Conservation (phyloP, 2,329 filamentous ascomycete species). For the Aureobasidium sp. region DNA sequence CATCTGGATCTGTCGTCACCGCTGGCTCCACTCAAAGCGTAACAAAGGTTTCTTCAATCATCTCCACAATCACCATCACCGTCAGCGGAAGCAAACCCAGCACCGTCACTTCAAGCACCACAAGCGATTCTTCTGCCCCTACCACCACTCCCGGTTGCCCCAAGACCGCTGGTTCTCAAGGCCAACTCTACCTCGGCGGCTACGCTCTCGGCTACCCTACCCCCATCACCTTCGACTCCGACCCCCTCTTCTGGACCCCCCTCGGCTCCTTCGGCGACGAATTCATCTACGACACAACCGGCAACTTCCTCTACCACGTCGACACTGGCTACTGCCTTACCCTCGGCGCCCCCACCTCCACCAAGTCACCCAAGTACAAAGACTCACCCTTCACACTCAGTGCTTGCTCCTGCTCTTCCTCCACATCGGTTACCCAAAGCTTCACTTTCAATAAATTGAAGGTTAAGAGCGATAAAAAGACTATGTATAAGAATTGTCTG, state of each 20-base stretch:
- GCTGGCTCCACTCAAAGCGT: not conserved
- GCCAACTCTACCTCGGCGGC: conserved; percentile 2
- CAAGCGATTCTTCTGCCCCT: not conserved
- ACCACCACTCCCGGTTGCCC: not conserved
- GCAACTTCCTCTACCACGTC: not conserved
- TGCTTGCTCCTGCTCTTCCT: not conserved
- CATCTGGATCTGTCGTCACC: not conserved
- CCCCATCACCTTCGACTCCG: not conserved
- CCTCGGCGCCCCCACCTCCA: not conserved
- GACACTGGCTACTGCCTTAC: not conserved
- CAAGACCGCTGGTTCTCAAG: not conserved
- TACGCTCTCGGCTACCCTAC: not conserved
- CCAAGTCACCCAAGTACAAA: not conserved
- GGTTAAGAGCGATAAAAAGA: not conserved
- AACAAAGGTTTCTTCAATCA: not conserved
- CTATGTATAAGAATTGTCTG: not conserved
- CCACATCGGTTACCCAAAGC: not conserved
- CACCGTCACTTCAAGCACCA: not conserved
- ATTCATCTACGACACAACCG: not conserved
- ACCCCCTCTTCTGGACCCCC: not conserved
- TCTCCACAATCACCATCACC: not conserved
- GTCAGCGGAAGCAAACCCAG: not conserved
- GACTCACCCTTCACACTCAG: not conserved
- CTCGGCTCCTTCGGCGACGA: conserved; percentile 1
- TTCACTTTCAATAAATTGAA: not conserved